phyloP scores from a whole-genome alignment of 192 early-diverging fungal genomes.

The Linnemannia zychae region DNA sequence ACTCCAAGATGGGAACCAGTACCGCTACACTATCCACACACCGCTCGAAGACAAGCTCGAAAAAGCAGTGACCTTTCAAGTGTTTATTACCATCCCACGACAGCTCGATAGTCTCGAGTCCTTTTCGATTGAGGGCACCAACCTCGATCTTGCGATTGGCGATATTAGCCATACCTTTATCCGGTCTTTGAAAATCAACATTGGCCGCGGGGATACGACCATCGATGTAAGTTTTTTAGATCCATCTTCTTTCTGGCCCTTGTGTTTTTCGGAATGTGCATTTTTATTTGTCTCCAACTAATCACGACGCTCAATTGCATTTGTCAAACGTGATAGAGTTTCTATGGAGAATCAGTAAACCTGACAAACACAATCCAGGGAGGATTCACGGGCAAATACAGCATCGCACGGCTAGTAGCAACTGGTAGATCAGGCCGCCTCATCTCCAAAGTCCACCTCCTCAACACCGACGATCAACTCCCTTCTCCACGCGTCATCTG shows the following conservation, averaged over 20 bases:
- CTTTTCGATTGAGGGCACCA: conserved; percentile 32
- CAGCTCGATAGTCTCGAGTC: conserved; percentile 46
- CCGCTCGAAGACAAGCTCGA: conserved; percentile 41
- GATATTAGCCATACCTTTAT: conserved; percentile 55
- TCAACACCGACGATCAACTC: conserved; percentile 49
- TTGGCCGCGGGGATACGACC: conserved; percentile 27
- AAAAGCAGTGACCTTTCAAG: conserved; percentile 42
- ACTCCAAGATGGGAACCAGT: conserved; percentile 44
- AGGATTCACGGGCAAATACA: conserved; percentile 33
- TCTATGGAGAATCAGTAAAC: conserved; percentile 39
- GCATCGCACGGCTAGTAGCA: conserved; percentile 28
- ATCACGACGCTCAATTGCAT: neutral
- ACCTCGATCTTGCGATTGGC: conserved; percentile 45
- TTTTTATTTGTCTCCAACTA: neutral
- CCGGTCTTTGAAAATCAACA: conserved; percentile 20
- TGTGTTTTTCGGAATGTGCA: neutral
- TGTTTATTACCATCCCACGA: conserved; percentile 48
- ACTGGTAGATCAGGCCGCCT: conserved; percentile 18
- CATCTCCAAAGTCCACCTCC: conserved; percentile 23
- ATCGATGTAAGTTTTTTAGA: conserved; percentile 31
- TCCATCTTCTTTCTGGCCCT: neutral
- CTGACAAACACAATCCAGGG: conserved; percentile 15
- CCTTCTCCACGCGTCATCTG: conserved; percentile 44
- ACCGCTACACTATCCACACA: conserved; percentile 52
- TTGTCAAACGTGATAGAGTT: conserved; percentile 20